Evolutionary conservation across 352 stramenopile genomes (phyloP).

Genomic region (Phytophthora pluvialis): DNA sequence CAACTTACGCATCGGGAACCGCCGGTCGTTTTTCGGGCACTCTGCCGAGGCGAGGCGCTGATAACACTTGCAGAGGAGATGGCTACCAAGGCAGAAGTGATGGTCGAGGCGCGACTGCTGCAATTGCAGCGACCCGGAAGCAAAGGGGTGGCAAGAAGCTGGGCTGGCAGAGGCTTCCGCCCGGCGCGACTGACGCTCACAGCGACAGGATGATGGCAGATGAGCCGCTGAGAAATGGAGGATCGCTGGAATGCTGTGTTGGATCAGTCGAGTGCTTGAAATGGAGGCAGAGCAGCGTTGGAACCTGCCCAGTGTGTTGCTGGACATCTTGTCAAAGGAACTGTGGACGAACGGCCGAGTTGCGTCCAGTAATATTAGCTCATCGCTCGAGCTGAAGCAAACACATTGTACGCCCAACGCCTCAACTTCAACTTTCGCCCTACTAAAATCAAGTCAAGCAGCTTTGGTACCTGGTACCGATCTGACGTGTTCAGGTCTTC

Average conservation of each 20-base stretch:
- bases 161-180: constrained; percentile 17
- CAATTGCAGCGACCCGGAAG: not conserved
- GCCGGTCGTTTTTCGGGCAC: constrained; percentile 9
- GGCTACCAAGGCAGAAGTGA: not conserved
- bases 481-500: constrained; percentile 4
- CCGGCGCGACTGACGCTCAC: constrained; percentile 5
- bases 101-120: constrained; percentile 15
- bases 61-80: too few species aligned
- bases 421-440: too few species aligned
- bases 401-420: too few species aligned
- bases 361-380: too few species aligned
- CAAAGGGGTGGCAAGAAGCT: not conserved
- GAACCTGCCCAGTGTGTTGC: not conserved
- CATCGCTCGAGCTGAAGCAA: too few species aligned
- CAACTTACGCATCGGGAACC: constrained; percentile 18
- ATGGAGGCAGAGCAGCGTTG: constrained; percentile 6
- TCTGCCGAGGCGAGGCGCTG: too few species aligned
- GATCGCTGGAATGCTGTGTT: constrained; percentile 7
- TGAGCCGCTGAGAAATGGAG: constrained; percentile 24
- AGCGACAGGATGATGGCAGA: constrained; percentile 18
- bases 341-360: too few species aligned
- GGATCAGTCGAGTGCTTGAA: not conserved
- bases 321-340: too few species aligned
- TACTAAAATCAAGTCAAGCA: not conserved
- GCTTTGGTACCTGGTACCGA: not conserved